Base-by-base conservation (phyloP, 2,329 filamentous ascomycete species). In the Trichoderma sp. region DNA sequence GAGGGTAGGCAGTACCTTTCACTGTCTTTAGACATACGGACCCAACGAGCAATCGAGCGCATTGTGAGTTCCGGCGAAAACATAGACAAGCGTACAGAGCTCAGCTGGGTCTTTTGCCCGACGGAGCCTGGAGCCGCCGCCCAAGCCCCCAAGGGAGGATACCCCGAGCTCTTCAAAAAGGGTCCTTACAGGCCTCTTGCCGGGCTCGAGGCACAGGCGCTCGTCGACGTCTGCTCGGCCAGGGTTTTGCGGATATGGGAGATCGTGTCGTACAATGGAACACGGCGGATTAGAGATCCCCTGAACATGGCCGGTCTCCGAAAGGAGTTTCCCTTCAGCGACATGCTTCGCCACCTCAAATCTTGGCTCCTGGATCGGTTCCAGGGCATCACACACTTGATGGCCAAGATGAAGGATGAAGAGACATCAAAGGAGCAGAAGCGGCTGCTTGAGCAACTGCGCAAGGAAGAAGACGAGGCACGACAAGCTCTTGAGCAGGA, bases 1-100 rank as follows among this genome's bases (percentile, higher is more conserved):
- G 65, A 52, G 3, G 21, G 67, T 41, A 56, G 69, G 14, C 68
- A 57, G 1, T 67, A 51, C 21, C 15, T 68, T 15, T 47, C 72
- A 3, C 66, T 77, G 7, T 74, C 74, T 3, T 68, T 81, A 26
- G 69, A 75, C 4, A 74, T 81, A 28, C 78, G 79, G 50, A 79
- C 77, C 0, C 73, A 74, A 56, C 69, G 71, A 44, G 68, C 75
- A 50, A 74, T 81, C 21, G 72, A 74, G 48, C 52, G 43, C 1
- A 65, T 78, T 2, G 70, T 70, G 6, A 51, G 28, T 1, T 52
- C 59, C 6, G 57, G 52, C 0, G 34, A 39, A 3, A 64, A 71
- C 5, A 64, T 39, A 3, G 63, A 71, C 41, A 64, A 68, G 17
- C 66, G 63, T 5, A 62, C 68, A 2, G 59, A 70, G 12, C 71